phyloP scores from a whole-genome alignment of 768 basidiomycete genomes.

The Neoboletus subvelutipes region DNA sequence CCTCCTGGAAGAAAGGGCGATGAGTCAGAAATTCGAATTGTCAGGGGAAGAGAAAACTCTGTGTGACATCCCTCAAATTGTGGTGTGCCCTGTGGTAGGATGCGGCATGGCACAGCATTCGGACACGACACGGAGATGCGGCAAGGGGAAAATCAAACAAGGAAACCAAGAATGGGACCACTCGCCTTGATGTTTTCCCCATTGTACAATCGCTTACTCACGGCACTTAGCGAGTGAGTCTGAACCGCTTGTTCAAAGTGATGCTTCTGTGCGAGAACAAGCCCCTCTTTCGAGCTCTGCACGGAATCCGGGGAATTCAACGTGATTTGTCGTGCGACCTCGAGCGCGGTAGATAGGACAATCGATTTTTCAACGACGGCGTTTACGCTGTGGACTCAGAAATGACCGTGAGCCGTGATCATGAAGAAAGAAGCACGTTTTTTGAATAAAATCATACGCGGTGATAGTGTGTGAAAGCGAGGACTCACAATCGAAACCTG shows the following conservation, averaged over 20 bases:
- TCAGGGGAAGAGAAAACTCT: not conserved
- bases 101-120: not conserved
- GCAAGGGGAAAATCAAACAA: not conserved
- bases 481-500: conserved; percentile 72
- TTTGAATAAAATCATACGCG: conserved; percentile 7
- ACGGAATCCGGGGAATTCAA: conserved; percentile 78
- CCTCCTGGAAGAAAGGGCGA: conserved; percentile 49
- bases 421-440: conserved; percentile 10
- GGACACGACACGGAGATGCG: not conserved
- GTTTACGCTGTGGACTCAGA: conserved; percentile 55
- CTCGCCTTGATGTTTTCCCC: conserved; percentile 71
- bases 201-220: conserved; percentile 53
- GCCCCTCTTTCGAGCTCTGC: conserved; percentile 69
- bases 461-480: conserved; percentile 17
- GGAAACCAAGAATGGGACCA: not conserved
- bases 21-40: conserved; percentile 14
- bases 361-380: conserved; percentile 52
- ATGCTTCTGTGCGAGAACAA: conserved; percentile 55
- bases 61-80: conserved; percentile 5
- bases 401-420: conserved; percentile 16
- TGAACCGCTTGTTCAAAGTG: conserved; percentile 51
- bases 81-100: not conserved
- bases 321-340: conserved; percentile 56
- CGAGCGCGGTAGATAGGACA: conserved; percentile 61
- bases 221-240: conserved; percentile 44